phyloP scores from a whole-genome alignment of 1,284 basidiomycete species.

The Irpex sp. region DNA sequence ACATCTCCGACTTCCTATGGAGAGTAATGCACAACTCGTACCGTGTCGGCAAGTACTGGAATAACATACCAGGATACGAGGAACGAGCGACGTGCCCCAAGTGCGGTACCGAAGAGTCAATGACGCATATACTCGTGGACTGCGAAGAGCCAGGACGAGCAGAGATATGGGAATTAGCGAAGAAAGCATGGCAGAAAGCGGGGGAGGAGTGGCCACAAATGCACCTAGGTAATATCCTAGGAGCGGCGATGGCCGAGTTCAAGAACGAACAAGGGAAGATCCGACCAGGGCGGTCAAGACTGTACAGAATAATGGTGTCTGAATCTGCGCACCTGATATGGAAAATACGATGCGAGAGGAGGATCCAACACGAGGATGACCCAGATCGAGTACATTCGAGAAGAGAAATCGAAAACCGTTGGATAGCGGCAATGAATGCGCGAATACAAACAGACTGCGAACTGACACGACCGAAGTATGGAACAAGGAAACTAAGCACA shows the following conservation, averaged over 20 bases:
- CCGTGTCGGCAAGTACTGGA: constrained; percentile 24
- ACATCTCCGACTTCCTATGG: constrained; percentile 26
- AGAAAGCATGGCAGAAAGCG: background rate
- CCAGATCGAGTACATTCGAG: too few relatives aligned
- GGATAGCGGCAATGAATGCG: too few relatives aligned
- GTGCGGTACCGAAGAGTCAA: constrained; percentile 20
- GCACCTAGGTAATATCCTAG: background rate
- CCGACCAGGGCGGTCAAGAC: too few relatives aligned
- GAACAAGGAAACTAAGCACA: too few relatives aligned
- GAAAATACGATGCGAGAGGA: too few relatives aligned
- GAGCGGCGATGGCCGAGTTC: background rate
- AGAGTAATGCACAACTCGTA: constrained; percentile 23
- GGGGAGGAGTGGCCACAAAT: background rate
- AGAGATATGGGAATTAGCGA: background rate
- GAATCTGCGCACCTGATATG: too few relatives aligned
- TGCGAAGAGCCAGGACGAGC: constrained; percentile 16
- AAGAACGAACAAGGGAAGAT: too few relatives aligned
- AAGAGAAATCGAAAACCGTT: too few relatives aligned
- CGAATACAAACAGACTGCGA: too few relatives aligned
- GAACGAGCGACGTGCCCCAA: constrained; percentile 19
- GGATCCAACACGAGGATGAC: too few relatives aligned
- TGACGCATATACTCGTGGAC: constrained; percentile 27
- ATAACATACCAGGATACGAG: constrained; percentile 17
- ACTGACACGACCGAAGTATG: too few relatives aligned
- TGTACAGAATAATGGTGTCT: too few relatives aligned